Percentiles rank a stretch among this genome's conserved stretches.
Conservation (phyloP, 176 grass and related monocot species). For the Cenchrus americanus region DNA sequence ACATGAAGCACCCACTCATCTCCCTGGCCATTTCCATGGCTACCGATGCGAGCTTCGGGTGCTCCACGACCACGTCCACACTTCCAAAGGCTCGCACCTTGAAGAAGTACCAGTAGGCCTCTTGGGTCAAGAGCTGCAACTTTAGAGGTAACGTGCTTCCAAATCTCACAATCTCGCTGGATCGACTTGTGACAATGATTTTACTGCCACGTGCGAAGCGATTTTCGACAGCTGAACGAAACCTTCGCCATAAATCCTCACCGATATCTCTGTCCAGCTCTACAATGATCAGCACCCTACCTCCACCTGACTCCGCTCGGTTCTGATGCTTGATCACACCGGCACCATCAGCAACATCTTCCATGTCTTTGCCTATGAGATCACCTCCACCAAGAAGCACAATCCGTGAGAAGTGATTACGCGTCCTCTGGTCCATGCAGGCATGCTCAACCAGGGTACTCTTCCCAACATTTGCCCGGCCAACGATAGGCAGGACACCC, state of each 20-base stretch:
- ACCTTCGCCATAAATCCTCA: neutral
- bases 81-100: neutral
- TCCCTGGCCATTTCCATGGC: neutral
- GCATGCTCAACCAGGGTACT: slow-evolving; percentile 29
- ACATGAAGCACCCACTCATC: slow-evolving; percentile 14
- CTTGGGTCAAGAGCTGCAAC: neutral
- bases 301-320: neutral
- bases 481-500: neutral
- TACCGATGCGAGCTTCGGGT: slow-evolving; percentile 3
- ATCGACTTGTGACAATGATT: slow-evolving; percentile 20
- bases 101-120: slow-evolving; percentile 15
- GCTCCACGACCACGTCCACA: neutral
- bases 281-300: neutral
- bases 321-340: neutral
- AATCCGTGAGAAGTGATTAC: slow-evolving; percentile 1
- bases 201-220: slow-evolving; percentile 4
- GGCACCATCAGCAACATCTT: neutral
- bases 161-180: neutral
- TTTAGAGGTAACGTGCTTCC: neutral
- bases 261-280: neutral
- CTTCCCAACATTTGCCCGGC: neutral
- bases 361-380: neutral
- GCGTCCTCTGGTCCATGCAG: slow-evolving; percentile 1
- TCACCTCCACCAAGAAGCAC: neutral
- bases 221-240: neutral